Base-by-base conservation (phyloP, 164 flowering plant species). In the Vitis vinifera region DNA sequence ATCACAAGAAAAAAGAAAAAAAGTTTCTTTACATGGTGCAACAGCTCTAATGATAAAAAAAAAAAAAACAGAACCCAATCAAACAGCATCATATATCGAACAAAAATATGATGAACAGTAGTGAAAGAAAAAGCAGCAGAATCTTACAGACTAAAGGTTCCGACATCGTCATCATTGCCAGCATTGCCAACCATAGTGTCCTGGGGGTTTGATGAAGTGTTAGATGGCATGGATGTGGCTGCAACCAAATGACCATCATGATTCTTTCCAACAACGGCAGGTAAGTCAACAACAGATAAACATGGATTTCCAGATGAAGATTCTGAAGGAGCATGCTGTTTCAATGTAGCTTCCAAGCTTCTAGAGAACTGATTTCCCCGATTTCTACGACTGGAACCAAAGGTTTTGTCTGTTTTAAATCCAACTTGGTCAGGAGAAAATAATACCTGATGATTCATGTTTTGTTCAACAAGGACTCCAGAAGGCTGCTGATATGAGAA, bases 401-500 rank as follows among this genome's bases (percentile, higher is more conserved):
- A 56, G 27, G 73, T 52, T 75, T 67, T 73, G 31, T 80, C 82
- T 52, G 73, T 57, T 73, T 79, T 81, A 37, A 67, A 68, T 68
- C 80, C 77, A 69, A 69, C 76, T 66, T 73, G 88, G 77, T 79
- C 82, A 59, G 96, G 94, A 69, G 98, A 91, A 75, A 82, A 78
- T 10, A 85, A 66, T 15, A 71, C 72, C 53, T 71, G 53, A 68
- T 87, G 84, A 77, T 86, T 82, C 50, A 77, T 11, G 63, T 87
- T 77, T 11, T 77, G 87, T 65, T 90, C 97, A 70, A 73, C 75
- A 70, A 89, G 90, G 47, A 86, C 75, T 77, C 82, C 85, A 67
- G 83, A 69, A 62, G 82, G 55, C 75, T 83, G 80, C 64, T 74
- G 77, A 70, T 80, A 85, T 80, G 76, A 50, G 19, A 75, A 62